Conservation (phyloP, 2,329 filamentous ascomycete species). For the Colletotrichum paranaense region DNA sequence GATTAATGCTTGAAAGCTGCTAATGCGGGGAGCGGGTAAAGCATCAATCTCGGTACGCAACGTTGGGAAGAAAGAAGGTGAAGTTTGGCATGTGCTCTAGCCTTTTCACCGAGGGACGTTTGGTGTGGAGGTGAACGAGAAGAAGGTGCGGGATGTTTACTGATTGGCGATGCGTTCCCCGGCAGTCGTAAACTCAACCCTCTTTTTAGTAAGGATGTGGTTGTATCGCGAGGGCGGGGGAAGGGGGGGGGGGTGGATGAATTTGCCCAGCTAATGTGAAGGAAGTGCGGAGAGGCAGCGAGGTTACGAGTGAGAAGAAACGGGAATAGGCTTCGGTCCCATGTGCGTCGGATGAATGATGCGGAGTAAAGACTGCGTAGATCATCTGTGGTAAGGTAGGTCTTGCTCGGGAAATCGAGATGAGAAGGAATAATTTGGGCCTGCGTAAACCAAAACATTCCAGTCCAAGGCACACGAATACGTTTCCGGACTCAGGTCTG, state of each 20-base stretch:
- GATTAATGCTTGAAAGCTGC: conserved; percentile 7
- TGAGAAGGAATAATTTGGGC: neutral
- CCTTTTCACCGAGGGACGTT: neutral
- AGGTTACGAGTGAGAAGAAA: neutral
- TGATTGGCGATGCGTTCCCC: conserved; percentile 8
- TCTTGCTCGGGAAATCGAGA: neutral
- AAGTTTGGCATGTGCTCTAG: conserved; percentile 24
- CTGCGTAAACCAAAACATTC: neutral
- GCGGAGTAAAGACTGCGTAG: neutral
- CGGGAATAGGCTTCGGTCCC: neutral
- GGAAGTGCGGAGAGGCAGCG: neutral
- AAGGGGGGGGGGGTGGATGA: neutral
- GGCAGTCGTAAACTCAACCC: neutral
- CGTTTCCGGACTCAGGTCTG: neutral
- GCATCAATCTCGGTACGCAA: conserved; percentile 20
- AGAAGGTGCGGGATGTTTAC: neutral
- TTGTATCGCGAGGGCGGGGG: neutral
- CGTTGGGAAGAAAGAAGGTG: neutral
- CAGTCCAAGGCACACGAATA: neutral
- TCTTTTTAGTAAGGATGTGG: neutral
- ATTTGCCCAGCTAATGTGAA: neutral
- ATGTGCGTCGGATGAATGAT: neutral
- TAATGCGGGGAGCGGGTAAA: neutral
- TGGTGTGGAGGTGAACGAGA: neutral
- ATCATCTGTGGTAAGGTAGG: neutral